Conservation (phyloP, 2,329 filamentous ascomycete genomes). For the Akanthomyces uredinophilus region DNA sequence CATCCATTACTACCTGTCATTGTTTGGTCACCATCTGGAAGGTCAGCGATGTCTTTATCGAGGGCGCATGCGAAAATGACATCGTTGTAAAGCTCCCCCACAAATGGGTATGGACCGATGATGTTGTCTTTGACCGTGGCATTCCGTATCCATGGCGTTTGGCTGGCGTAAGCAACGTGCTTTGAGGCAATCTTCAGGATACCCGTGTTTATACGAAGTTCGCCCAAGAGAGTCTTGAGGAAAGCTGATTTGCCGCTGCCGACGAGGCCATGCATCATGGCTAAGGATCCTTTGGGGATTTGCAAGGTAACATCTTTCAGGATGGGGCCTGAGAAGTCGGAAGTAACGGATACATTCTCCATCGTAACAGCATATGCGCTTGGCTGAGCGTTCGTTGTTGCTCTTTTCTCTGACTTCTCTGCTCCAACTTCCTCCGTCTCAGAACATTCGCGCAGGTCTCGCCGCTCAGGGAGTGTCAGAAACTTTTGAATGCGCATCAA, state of each 20-base stretch:
- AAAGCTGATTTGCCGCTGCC: not conserved
- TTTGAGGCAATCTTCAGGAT: not conserved
- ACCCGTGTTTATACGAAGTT: not conserved
- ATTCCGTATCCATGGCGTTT: not conserved
- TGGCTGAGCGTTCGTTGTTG: not conserved
- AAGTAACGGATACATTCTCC: not conserved
- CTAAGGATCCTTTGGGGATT: not conserved
- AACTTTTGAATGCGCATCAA: not conserved
- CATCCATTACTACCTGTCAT: not conserved
- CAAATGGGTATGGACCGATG: not conserved
- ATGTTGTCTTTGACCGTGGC: not conserved
- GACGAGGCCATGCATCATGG: not conserved
- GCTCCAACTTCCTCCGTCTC: not conserved
- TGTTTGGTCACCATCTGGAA: not conserved
- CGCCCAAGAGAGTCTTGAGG: not conserved
- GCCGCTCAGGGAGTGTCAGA: not conserved
- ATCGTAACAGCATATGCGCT: not conserved
- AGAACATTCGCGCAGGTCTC: not conserved
- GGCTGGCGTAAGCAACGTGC: not conserved
- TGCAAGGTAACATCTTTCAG: not conserved
- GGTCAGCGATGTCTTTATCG: not conserved
- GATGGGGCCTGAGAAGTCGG: not conserved
- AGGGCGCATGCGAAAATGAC: constrained; percentile 1
- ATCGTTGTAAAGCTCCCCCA: not conserved
- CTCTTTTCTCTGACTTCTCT: not conserved